A percentile compares a stretch with the other conserved stretches of the same genome.
phyloP scores from a whole-genome alignment of 208 protist genomes.

The Acanthamoeba lenticulata region DNA sequence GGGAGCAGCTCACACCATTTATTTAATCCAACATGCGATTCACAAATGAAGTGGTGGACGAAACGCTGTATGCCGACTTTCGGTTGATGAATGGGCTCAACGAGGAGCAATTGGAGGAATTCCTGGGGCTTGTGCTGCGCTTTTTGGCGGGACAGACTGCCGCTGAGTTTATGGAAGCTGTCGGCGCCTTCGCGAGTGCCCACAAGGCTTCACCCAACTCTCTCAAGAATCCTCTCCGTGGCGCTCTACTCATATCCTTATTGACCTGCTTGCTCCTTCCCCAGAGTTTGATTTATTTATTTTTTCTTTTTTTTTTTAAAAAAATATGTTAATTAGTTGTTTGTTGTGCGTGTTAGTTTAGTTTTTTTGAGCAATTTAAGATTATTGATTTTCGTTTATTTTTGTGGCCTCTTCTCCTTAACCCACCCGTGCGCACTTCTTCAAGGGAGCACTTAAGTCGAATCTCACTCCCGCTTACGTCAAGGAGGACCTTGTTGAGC shows the following conservation, averaged over 20 bases:
- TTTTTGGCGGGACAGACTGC: constrained; percentile 28
- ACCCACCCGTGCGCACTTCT: constrained; percentile 17
- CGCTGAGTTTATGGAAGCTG: constrained; percentile 42
- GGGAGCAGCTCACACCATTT: neutral
- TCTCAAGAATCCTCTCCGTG: constrained; percentile 54
- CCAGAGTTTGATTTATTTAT: constrained; percentile 14
- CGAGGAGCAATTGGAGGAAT: constrained; percentile 50
- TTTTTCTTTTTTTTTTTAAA: constrained; percentile 16
- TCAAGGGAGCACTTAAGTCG: constrained; percentile 63
- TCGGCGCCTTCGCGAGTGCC: neutral
- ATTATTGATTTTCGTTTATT: neutral
- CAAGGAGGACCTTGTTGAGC: constrained; percentile 60
- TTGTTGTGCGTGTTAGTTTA: neutral
- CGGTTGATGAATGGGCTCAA: constrained; percentile 22
- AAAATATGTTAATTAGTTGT: neutral
- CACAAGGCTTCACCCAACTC: neutral
- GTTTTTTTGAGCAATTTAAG: constrained; percentile 13
- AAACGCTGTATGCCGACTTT: constrained; percentile 42
- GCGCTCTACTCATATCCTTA: constrained; percentile 62
- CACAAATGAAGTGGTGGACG: constrained; percentile 53
- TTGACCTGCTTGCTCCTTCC: neutral
- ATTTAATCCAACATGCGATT: neutral
- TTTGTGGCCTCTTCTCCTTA: neutral
- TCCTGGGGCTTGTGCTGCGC: constrained; percentile 26
- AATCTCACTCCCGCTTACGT: constrained; percentile 61